Base-by-base conservation (phyloP, 257 asterid genomes). In the Fraxinus cuspidata region DNA sequence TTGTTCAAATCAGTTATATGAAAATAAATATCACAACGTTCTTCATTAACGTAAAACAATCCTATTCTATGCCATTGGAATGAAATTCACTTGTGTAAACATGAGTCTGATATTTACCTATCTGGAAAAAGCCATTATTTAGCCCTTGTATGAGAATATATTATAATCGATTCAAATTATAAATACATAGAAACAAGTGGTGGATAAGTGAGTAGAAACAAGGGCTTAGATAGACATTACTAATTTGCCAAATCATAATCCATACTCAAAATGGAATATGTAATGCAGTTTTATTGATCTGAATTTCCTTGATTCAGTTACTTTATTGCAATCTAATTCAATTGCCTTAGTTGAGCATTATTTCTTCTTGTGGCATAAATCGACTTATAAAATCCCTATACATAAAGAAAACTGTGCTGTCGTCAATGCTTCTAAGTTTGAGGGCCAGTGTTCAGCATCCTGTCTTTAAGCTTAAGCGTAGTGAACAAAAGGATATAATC, bases 381-480 rank as follows among this genome's bases (percentile, higher is more conserved):
- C 21, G 21, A 64, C 16, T 73, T 77, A 3, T 42, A 11, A 2
- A 29, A 74, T 63, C 73, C 74, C 67, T 42, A 74, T 68, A 70
- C 65, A 77, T n/a, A 56, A 77, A 70, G 71, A 34, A 63, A 77
- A 28, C 44, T 74, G 78, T 77, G 35, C 74, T 58, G 12, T 58
- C 67, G 21, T n/a, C 19, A 58, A 58, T 58, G 28, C 67, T 34
- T 70, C 56, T 74, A 38, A 56, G 53, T 66, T 65, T 64, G 67
- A 31, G 49, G 58, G 15, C 15, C 66, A 21, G 29, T 58, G 31
- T 58, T 23, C 15, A 11, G 67, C 25, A 51, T 51, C 63, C 8
- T 58, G 13, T n/a, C 29, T 58, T 58, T 58, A 58, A 23, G 67
- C 67, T 21, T 21, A 58, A 58, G 67, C 10, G 1, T 32, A 38